phyloP scores from a whole-genome alignment of 768 basidiomycete species.

The Auriculariales sp. region DNA sequence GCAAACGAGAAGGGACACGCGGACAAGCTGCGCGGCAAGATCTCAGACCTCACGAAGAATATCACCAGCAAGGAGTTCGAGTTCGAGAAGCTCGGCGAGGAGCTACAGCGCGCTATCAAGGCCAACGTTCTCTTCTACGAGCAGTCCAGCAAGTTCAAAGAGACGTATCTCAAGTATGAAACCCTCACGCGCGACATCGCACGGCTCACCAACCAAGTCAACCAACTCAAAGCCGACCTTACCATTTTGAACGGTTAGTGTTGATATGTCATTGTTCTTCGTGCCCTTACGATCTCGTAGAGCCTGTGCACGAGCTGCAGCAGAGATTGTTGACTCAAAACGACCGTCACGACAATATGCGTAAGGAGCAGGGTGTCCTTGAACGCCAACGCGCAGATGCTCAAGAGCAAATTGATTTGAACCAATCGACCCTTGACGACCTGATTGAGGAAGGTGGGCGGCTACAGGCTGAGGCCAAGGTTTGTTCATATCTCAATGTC shows the following conservation, averaged over 20 bases:
- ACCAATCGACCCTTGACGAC: not conserved
- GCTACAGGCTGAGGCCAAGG: constrained; percentile 61
- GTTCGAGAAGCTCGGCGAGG: constrained; percentile 48
- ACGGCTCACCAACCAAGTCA: constrained; percentile 46
- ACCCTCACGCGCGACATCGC: constrained; percentile 44
- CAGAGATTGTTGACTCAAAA: constrained; percentile 22
- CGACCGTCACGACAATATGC: constrained; percentile 19
- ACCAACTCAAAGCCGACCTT: constrained; percentile 45
- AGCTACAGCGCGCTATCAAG: constrained; percentile 6
- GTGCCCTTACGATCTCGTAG: constrained; percentile 19
- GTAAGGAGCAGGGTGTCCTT: constrained; percentile 37
- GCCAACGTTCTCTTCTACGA: constrained; percentile 49
- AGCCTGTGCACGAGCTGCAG: constrained; percentile 55
- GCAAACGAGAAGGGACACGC: constrained; percentile 73
- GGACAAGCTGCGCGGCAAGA: constrained; percentile 61
- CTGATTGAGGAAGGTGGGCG: constrained; percentile 25
- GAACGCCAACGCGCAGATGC: constrained; percentile 25
- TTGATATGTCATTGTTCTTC: not conserved
- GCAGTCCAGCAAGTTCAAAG: constrained; percentile 69
- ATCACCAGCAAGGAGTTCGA: constrained; percentile 62
- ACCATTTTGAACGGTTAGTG: constrained; percentile 49
- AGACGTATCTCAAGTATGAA: constrained; percentile 62
- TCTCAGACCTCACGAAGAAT: constrained; percentile 40
- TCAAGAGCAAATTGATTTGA: constrained; percentile 5
- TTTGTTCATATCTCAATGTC: constrained; percentile 13